These are phyloP conservation scores for Allodekkera sacchari DNA, from an alignment of 805 yeast species.

Conservation along the genomic window DNA sequence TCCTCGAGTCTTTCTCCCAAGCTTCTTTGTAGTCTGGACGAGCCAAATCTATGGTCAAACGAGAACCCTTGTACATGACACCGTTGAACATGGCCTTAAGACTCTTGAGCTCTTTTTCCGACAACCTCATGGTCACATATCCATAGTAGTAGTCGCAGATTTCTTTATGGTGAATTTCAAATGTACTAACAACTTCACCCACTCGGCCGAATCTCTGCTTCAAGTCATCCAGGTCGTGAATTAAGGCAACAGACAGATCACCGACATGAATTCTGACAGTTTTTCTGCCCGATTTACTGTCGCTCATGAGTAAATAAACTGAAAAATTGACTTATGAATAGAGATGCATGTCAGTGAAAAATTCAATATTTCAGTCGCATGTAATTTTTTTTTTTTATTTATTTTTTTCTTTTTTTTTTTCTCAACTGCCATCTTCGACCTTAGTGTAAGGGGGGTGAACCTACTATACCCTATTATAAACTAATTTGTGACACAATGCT, in stretches of 20 bases:
- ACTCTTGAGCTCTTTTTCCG: slow-evolving; percentile 35
- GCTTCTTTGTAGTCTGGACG: slow-evolving; percentile 40
- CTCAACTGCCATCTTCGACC: no score
- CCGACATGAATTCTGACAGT: slow-evolving; percentile 49
- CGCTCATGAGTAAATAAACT: no score
- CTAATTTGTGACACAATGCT: no score
- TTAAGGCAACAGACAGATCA: slow-evolving; percentile 47
- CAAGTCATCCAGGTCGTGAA: slow-evolving; percentile 37
- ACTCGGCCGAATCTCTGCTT: slow-evolving; percentile 49
- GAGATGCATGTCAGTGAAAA: no score
- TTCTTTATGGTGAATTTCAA: slow-evolving; percentile 51
- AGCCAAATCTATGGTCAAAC: slow-evolving; percentile 54
- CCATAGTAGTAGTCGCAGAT: slow-evolving; percentile 52
- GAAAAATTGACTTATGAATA: no score
- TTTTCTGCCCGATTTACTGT: no score
- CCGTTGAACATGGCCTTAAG: slow-evolving; percentile 58
- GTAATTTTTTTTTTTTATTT: no score
- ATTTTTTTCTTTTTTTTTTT: no score
- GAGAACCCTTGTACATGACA: slow-evolving; percentile 66
- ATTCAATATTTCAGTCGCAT: no score
- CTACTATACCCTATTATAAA: no score
- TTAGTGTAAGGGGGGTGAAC: no score
- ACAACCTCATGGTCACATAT: slow-evolving; percentile 51
- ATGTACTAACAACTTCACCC: slow-evolving; percentile 42
- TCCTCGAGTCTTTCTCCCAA: slow-evolving; percentile 38